Base-by-base conservation (phyloP, 1,284 basidiomycete species). In the Pterulicium gracile region DNA sequence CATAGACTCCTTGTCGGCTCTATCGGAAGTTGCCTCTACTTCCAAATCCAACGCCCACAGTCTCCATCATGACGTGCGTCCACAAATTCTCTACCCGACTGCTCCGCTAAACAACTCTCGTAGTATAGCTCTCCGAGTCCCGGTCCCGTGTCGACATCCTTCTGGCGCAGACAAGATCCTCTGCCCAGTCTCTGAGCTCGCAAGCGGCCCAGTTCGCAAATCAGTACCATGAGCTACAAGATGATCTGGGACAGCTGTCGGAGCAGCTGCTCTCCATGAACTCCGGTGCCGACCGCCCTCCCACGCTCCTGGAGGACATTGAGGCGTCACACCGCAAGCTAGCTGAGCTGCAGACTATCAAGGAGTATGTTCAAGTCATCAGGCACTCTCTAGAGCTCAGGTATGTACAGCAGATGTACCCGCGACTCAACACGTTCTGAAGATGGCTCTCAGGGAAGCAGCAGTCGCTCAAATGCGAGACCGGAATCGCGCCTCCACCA, bases 261-360 rank as follows among this genome's bases (percentile, higher is more conserved):
- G 65, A 77, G 50, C 73, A 79, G 48, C 67, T 89, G n/a, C 64
- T 78, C 36, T 83, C 85, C 0, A 64, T 74, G 1, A 54, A 75
- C 22, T 67, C 68, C 7, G 68, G 65, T 17, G 68, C 65, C 32
- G 68, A 72, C 3, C 63, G 59, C 24, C 59, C 66, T 35, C 67
- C 79, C 1, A 86, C 82, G 1, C 64, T 90, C 10, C 66, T 94
- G n/a, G 87, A 94, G 62, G 81, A 81, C 34, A 69, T 92, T 50
- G 87, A 93, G 57, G 73, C 72, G 0, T 62, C 88, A 47, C 85
- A 89, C 58, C 69, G 75, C 47, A 75, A 74, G 56, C 58, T 94
- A 53, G 81, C 77, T 56, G 83, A 88, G 56, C 68, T 93, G 23
- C 72, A 85, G 55, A 77, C 75, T 45, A 79, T 90, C 5, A 79